Base-by-base conservation (phyloP, 345 rosid species). In the Physaria fendleri region DNA sequence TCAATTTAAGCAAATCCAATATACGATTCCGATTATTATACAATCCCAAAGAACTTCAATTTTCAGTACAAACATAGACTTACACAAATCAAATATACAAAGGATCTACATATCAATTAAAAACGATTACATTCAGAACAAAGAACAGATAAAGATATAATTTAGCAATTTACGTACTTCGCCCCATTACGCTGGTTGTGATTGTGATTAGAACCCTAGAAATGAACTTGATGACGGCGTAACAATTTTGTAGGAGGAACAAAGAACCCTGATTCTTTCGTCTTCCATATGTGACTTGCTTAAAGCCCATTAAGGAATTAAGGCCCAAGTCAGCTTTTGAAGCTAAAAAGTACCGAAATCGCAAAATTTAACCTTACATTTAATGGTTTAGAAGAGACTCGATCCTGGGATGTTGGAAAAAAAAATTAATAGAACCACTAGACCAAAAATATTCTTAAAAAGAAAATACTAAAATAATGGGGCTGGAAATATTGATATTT, bases 131-230 rank as follows among this genome's bases (percentile, higher is more conserved):
- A 15, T 4, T 14, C 10, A 5, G 38, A 12, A 37, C 5, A 10
- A 8, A 40, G 11, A 25, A 15, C 7, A 58, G 40, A 43, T 9
- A 14, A 55, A 9, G 47, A 59, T 32, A 22, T n/a, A 1, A 32
- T 15, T 17, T 4, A 47, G 35, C 46, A 18, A 49, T 62, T 0
- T 37, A 27, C 57, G 37, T 62, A 62, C 57, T 49, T 28, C 66
- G 27, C 1, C 66, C 66, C 66, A 49, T 62, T 14, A 40, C 28
- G 30, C 8, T 37, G 4, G 27, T 16, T 61, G 41, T 13, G 32
- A 12, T 0, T 5, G 11, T 58, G 39, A 37, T 38, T 14, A 1
- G 7, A 49, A 49, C 14, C 29, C 22, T 18, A 38, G 48, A 62
- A 49, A 27, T 27, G 57, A 27, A 42, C 3, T 7, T 17, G 28